A percentile compares a stretch with the other conserved stretches of the same genome.
Conservation (phyloP, 495 filamentous ascomycete genomes). For the Penicillium turbatum region DNA sequence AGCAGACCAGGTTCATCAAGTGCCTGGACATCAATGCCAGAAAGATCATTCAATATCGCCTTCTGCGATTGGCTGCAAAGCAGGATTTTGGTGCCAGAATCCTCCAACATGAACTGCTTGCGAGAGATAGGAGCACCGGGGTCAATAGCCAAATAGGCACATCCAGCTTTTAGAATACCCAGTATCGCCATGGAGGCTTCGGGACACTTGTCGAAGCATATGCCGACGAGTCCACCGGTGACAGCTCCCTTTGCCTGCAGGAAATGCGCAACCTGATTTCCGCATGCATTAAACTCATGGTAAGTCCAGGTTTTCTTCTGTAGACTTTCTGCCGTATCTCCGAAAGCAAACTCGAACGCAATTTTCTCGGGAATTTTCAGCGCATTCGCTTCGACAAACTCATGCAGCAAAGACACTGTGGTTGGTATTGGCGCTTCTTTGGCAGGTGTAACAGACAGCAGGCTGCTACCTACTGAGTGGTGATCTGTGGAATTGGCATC, state of each 20-base stretch:
- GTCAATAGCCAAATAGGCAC: conserved; percentile 68
- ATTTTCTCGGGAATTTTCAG: conserved; percentile 32
- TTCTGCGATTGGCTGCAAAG: conserved; percentile 20
- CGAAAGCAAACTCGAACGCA: conserved; percentile 41
- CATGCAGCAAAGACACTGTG: conserved; percentile 27
- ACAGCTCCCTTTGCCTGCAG: conserved; percentile 29
- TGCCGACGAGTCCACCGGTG: conserved; percentile 36
- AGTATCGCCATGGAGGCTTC: conserved; percentile 42
- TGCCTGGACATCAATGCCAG: conserved; percentile 22
- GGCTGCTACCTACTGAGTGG: conserved; percentile 13
- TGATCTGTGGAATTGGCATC: conserved; percentile 20
- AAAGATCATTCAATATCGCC: conserved; percentile 14
- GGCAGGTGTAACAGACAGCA: conserved; percentile 49
- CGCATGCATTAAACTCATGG: conserved; percentile 31
- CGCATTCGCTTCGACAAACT: conserved; percentile 46
- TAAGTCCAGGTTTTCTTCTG: conserved; percentile 39
- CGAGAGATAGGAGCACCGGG: conserved; percentile 42
- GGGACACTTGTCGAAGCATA: conserved; percentile 41
- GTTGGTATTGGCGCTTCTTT: conserved; percentile 27
- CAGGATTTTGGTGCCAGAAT: conserved; percentile 23
- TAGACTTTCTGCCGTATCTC: conserved; percentile 22
- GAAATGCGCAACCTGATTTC: conserved; percentile 37
- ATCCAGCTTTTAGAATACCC: conserved; percentile 55
- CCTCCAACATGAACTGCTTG: conserved; percentile 41
- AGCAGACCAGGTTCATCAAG: conserved; percentile 34